Evolutionary conservation across 768 basidiomycete genomes (phyloP), one percentile per base, ranked within the genome.

Genomic region (Boletales sp.): DNA sequence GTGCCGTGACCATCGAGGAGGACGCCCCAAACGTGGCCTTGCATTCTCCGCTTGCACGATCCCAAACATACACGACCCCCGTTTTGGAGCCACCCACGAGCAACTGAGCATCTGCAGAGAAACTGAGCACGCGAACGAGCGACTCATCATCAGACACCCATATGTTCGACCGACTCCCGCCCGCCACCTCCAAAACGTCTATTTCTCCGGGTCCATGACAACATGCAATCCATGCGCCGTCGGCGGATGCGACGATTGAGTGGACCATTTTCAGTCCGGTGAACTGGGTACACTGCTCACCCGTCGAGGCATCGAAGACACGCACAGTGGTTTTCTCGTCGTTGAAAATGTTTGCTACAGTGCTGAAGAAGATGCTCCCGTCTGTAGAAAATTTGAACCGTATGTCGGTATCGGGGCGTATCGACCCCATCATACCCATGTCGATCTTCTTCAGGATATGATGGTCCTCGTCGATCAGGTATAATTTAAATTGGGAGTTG

Each of bases 11-110:
- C 39, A 5, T 34, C 3, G 51, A 51, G 3, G 54, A 41, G 25
- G 48, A 43, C 1, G 0, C 38, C 2, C 9, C 49, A 4, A 57
- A 41, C n/a, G 35, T 48, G 28, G 55, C 44, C 37, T 49, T 49
- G 41, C 49, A 58, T 14, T 36, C 14, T 4, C 63, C 59, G 28
- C 46, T 59, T 0, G 38, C 25, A 4, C 45, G 52, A 30, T 62
- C 57, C 64, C 60, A 67, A 15, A 67, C 15, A 0, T 33, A 51
- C 8, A 67, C 54, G 4, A 46, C 41, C 3, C 55, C 56, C 4
- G 44, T 19, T 25, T 48, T 2, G n/a, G 50, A 63, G 3, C 58
- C 66, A 0, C 64, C 59, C 19, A 60, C 52, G 36, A 66, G 48
- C 8, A 44, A 35, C 25, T 25, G 30, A 5, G 49, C 54, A 21